A percentile compares a stretch with the other conserved stretches of the same genome.
These are phyloP conservation scores for Sambucus nigra DNA, from an alignment of 129 eudicot species.

Conservation along the genomic window DNA sequence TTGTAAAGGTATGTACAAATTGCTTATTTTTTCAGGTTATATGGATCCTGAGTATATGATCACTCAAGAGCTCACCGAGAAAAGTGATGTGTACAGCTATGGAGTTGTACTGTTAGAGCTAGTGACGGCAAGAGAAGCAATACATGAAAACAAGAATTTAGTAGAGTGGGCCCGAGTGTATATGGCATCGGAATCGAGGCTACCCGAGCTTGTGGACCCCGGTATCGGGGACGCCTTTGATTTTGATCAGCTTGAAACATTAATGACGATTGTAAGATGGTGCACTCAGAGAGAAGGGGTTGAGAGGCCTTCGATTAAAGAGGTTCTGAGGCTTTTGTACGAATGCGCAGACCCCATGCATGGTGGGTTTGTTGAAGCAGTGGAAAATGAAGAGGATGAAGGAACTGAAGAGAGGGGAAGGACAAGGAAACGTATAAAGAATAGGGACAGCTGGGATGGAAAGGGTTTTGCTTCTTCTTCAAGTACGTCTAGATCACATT, in stretches of 20 bases:
- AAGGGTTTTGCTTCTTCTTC: slow-evolving; percentile 80
- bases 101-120: slow-evolving; percentile 80
- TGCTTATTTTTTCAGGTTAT: slow-evolving; percentile 46
- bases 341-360: slow-evolving; percentile 84
- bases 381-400: slow-evolving; percentile 59
- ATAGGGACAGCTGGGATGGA: slow-evolving; percentile 49
- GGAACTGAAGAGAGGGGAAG: slow-evolving; percentile 44
- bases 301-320: slow-evolving; percentile 78
- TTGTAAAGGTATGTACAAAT: background rate
- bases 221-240: slow-evolving; percentile 52
- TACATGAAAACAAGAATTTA: slow-evolving; percentile 70
- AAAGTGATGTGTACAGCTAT: slow-evolving; percentile 91
- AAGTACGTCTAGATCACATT: slow-evolving; percentile 74
- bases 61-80: slow-evolving; percentile 80
- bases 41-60: slow-evolving; percentile 89
- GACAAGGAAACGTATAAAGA: slow-evolving; percentile 41
- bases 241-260: slow-evolving; percentile 65
- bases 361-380: slow-evolving; percentile 64
- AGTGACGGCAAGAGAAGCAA: slow-evolving; percentile 60
- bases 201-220: slow-evolving; percentile 74
- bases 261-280: slow-evolving; percentile 55
- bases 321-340: slow-evolving; percentile 74
- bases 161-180: slow-evolving; percentile 63
- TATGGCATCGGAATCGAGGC: slow-evolving; percentile 42
- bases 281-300: slow-evolving; percentile 77